Conservation (phyloP, 2,329 filamentous ascomycete genomes). For the Diplodia corticola region DNA sequence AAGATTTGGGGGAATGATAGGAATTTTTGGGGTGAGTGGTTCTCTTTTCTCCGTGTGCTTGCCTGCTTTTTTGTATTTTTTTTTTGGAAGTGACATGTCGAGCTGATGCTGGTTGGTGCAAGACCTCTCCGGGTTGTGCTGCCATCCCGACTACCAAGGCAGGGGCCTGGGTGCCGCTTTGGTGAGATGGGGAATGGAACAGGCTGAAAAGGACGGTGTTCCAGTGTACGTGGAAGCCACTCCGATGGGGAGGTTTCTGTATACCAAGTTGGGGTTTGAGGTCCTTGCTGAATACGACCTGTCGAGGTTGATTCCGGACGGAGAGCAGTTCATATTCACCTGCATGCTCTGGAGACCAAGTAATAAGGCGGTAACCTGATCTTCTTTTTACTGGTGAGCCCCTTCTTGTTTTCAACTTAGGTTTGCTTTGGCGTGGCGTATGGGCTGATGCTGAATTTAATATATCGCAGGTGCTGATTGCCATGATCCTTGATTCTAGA, state of each 20-base stretch:
- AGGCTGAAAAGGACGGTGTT: slow-evolving; percentile 38
- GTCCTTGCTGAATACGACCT: slow-evolving; percentile 30
- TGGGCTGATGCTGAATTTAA: not conserved
- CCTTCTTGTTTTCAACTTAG: too few relatives aligned
- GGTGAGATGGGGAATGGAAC: slow-evolving; percentile 20
- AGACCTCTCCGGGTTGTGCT: slow-evolving; percentile 7
- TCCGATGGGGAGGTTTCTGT: slow-evolving; percentile 39
- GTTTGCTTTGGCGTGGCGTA: too few relatives aligned
- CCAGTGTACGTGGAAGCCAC: slow-evolving; percentile 44
- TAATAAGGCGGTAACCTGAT: not conserved
- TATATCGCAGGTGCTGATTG: too few relatives aligned
- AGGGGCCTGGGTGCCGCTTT: slow-evolving; percentile 7
- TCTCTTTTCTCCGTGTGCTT: not conserved
- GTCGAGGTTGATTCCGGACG: slow-evolving; percentile 25
- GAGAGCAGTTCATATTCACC: not conserved
- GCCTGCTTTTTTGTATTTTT: not conserved
- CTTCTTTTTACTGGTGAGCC: not conserved
- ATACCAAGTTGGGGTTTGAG: slow-evolving; percentile 33
- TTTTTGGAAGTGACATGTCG: not conserved
- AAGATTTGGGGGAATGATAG: not conserved
- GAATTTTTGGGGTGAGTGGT: slow-evolving; percentile 3
- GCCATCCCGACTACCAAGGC: slow-evolving; percentile 13
- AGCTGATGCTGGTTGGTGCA: slow-evolving; percentile 29
- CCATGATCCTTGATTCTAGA: too few relatives aligned
- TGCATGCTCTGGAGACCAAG: not conserved